Evolutionary conservation across 305 asterid genomes (phyloP).

Genomic region (Striga hermonthica): DNA sequence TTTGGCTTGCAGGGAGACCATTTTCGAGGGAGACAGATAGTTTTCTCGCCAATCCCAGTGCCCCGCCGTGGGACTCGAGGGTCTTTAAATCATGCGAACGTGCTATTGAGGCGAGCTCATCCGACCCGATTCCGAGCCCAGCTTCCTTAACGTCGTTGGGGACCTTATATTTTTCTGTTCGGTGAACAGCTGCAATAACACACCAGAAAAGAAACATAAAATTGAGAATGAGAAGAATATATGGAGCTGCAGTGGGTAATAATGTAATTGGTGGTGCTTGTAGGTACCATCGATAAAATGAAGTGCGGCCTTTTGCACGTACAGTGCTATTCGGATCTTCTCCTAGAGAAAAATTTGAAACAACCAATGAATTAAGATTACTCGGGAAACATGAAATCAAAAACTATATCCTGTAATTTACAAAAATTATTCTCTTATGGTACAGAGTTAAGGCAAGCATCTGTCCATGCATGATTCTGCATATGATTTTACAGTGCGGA

Average conservation of each 20-base stretch:
- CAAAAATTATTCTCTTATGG: constrained; percentile 1
- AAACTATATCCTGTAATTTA: not conserved
- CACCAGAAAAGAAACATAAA: not conserved
- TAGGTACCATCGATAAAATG: constrained; percentile 69
- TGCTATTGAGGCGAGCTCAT: constrained; percentile 57
- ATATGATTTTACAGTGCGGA: not conserved
- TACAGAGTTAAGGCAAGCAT: not conserved
- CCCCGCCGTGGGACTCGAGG: constrained; percentile 54
- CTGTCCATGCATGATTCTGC: constrained; percentile 3
- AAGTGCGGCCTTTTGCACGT: constrained; percentile 79
- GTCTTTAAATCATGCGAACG: constrained; percentile 56
- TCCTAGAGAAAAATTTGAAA: constrained; percentile 44
- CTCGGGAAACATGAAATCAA: not conserved
- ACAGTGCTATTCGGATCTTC: constrained; percentile 67
- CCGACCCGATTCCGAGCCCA: constrained; percentile 57
- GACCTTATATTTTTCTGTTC: constrained; percentile 31
- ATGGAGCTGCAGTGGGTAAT: constrained; percentile 8
- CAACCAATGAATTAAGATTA: not conserved
- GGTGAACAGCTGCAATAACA: constrained; percentile 41
- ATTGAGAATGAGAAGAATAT: constrained; percentile 25
- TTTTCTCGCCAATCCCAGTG: constrained; percentile 49
- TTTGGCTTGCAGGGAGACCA: constrained; percentile 50
- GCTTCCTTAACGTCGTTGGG: constrained; percentile 53
- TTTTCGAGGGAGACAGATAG: constrained; percentile 49
- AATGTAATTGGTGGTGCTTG: not conserved